Evolutionary conservation across 345 rosid species (phyloP), one percentile per base, ranked within the genome.

Genomic region (Pistacia atlantica): DNA sequence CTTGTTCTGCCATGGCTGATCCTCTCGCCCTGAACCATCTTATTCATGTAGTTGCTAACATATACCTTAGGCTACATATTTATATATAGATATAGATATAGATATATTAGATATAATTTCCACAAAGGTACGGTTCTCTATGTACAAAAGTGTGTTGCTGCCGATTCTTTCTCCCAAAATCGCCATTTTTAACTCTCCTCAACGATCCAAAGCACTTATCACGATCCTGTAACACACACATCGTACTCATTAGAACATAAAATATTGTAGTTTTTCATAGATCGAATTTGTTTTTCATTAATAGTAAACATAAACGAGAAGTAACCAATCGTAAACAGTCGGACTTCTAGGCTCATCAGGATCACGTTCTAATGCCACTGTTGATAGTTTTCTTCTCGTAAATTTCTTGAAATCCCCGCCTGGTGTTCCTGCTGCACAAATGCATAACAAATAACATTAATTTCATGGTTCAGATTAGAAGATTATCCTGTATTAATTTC

Each of bases 141-240:
- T 65, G 22, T 54, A 74, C 64, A 65, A 37, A 56, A 4, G 42
- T 13, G 45, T 8, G n/a, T 31, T 67, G 60, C 52, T 33, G 80
- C 76, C 67, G 76, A 76, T 73, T 71, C 62, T 54, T 72, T 61
- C 22, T 31, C 61, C 8, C 74, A 68, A 79, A 73, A 72, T 38
- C 60, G 33, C 49, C 48, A 56, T 12, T 72, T 57, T 77, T 69
- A 42, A 70, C 75, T 78, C 79, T 82, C 79, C 79, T 91, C 87
- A 92, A 78, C 90, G 90, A 75, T 93, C 98, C 92, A 88, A 87
- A 57, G 89, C 91, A 73, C 85, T 89, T 14, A 85, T 83, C 81
- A 92, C 79, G 45, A 93, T 84, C 94, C 97, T 93, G 88, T 83
- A 84, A 52, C 2, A 18, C 55, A 33, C 54, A 46, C 54, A 55